Base-by-base conservation (phyloP, 305 asterid genomes). In the Solanum hybrid region DNA sequence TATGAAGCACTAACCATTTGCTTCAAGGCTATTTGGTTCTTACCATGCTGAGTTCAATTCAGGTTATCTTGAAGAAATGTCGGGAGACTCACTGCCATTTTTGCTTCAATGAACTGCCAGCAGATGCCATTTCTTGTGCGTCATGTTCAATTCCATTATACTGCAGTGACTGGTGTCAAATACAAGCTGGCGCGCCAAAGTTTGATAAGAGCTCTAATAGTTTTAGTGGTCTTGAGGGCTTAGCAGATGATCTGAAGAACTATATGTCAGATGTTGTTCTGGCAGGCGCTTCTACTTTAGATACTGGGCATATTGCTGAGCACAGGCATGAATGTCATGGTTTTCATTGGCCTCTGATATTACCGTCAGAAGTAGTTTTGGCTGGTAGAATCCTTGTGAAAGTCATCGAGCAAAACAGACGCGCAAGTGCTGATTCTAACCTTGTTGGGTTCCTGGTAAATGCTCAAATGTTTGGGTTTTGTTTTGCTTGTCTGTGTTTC, bases 11-110 rank as follows among this genome's bases (percentile, higher is more conserved):
- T 51, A 10, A 84, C 87, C 76, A 51, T 84, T 84, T 84, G 19
- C 32, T 31, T 71, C 87, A 84, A 32, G 42, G 60, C 66, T 51
- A 32, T 88, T 78, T 73, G 78, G 85, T 56, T 78, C 87, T 88
- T 78, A 88, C 26, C 89, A 78, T 78, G 60, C 37, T 77, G 76
- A 56, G 64, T 40, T 34, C 37, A 51, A 82, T 91, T 95, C 95
- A 97, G 99, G 94, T 96, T 86, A 92, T 96, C 92, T 91, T 95
- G 96, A 97, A 97, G 95, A 94, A 92, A 51, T 95, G 95, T 90
- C 95, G 99, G 87, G 97, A 95, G 89, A 94, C 98, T 87, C 98
- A 96, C 88, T 97, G 99, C 93, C 98, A 98, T 90, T 95, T 92
- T 94, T 97, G 99, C 97, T 96, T 97, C 95, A 91, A 91, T 90